Evolutionary conservation across 2,329 filamentous ascomycete genomes (phyloP).

Genomic region (Penicillium sp.): DNA sequence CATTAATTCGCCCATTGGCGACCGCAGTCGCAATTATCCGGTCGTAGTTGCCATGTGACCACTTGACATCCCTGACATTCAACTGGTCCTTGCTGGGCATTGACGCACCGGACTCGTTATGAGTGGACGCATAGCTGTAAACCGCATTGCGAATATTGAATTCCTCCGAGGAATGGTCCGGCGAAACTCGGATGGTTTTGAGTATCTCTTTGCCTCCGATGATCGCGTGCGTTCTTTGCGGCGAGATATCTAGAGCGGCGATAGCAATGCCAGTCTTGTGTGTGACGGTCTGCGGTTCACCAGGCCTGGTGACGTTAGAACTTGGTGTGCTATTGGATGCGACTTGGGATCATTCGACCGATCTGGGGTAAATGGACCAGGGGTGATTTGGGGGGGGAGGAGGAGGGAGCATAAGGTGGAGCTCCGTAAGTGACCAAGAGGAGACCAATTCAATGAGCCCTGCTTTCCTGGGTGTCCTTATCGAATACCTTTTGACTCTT

Average conservation of each 20-base stretch:
- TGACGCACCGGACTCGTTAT: constrained; percentile 48
- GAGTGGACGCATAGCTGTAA: constrained; percentile 57
- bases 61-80: constrained; percentile 66
- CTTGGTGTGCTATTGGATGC: constrained; percentile 5
- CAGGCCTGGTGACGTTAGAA: constrained; percentile 40
- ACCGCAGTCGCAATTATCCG: constrained; percentile 65
- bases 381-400: too few relatives aligned
- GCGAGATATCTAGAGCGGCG: constrained; percentile 64
- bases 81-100: constrained; percentile 60
- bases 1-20: constrained; percentile 64
- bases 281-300: constrained; percentile 57
- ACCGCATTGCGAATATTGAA: constrained; percentile 64
- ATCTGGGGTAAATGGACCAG: background rate
- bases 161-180: constrained; percentile 60
- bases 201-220: constrained; percentile 67
- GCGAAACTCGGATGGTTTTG: constrained; percentile 63
- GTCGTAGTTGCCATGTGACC: constrained; percentile 64
- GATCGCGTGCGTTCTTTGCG: constrained; percentile 63
- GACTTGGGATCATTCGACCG: background rate
- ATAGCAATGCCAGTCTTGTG: constrained; percentile 67
- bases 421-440: background rate
- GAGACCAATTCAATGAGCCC: background rate
- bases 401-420: constrained; percentile 5
- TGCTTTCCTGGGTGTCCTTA: background rate
- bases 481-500: background rate